Base-by-base conservation (phyloP, 306 rosid species). In the Calophaca sinica region DNA sequence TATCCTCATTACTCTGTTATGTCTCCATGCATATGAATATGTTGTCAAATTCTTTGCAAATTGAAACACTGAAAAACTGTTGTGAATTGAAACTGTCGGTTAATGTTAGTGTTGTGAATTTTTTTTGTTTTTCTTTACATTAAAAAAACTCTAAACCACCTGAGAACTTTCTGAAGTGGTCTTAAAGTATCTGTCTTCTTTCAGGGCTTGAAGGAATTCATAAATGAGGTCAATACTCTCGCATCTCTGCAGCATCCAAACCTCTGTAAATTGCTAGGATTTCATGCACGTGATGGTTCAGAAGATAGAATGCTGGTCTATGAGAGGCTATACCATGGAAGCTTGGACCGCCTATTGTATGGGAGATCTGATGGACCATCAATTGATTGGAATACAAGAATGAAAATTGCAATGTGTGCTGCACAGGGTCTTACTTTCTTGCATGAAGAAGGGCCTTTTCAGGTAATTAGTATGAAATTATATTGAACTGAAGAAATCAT, bases 391-490 rank as follows among this genome's bases (percentile, higher is more conserved):
- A 96, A 90, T 66, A 90, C 98, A 53, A 89, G 99, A 86, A 92
- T 90, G 86, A 92, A 89, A 87, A 90, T 96, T 78, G 96, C 97
- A 52, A 80, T 90, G 59, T 90, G 92, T 63, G 96, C 99, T 70
- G 98, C 99, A 12, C 97, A 92, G 59, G 99, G 99, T 58, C 98
- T 96, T 69, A 89, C 97, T 46, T 96, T 96, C 86, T 86, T 96
- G 91, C 99, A 96, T 45, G 99, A 96, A 84, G 99, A 96, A 86
- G 99, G 99, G 55, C 99, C 99, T 77, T 96, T 96, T 85, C 99
- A 96, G 99, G 99, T 96, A 76, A 82, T 64, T 69, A 58, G 38
- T 7, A 13, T 26, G 41, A 65, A 31, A 57, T n/a, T 53, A 35
- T 36, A 14, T 12, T 70, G 13, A 39, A 41, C 58, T 62, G 50